Evolutionary conservation across 2,329 filamentous ascomycete species (phyloP), one percentile per base, ranked within the genome.

Genomic region (Zasmidium angulare): DNA sequence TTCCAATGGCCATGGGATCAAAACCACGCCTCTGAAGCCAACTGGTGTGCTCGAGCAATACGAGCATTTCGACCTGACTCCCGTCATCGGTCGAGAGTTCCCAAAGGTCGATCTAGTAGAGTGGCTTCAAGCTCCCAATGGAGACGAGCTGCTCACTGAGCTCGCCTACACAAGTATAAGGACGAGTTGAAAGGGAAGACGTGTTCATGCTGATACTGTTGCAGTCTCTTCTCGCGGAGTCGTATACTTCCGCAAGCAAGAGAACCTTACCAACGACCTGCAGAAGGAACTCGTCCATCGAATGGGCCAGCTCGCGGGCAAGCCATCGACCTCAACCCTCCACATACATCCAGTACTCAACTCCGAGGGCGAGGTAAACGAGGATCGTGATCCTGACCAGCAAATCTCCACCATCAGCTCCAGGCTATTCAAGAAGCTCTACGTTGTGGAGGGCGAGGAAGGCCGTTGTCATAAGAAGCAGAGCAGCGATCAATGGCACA

Each of bases 181-280:
- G 10, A 29, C 26, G 26, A 29, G 26, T 55, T 47, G 43, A 23
- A 14, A 51, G 43, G 14, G 20, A 2, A 24, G 31, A 21, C n/a
- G 24, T 17, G 21, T 47, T 46, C 14, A 23, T 43, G 40, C 19
- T 56, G 47, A 61, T 31, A 12, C 21, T 2, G 14, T 20, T 26
- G 6, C 49, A 88, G 86, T 90, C 64, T 89, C 87, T 1, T 82
- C 85, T 60, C 82, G 87, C 0, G 87, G 87, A 12, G 87, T 90
- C 2, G 86, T 89, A 36, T 89, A 89, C 76, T 88, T 90, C 75
- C 82, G 86, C 20, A 57, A 56, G 26, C 87, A 90, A 64, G 76
- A 85, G 67, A 77, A 82, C 69, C 73, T 89, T 31, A 82, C 80
- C 62, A 82, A 88, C 68, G 83, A 86, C 1, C 79, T 87, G 12